Percentiles rank a stretch among this genome's conserved stretches.
These are phyloP conservation scores for Thecaphora thlaspeos DNA, from an alignment of 1,284 basidiomycete species.

Conservation along the genomic window DNA sequence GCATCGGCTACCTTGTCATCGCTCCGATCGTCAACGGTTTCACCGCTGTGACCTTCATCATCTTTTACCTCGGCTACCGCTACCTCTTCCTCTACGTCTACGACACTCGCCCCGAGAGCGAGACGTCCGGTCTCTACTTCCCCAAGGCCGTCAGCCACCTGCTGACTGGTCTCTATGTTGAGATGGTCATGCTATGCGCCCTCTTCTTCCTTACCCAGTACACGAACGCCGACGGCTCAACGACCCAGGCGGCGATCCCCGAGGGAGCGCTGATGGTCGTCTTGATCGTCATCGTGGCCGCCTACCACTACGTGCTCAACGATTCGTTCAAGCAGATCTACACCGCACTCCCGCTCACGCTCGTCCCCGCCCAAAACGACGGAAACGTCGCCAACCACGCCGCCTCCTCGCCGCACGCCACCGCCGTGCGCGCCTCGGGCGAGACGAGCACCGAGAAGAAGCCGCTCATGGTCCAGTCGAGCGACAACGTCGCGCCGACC, in stretches of 20 bases:
- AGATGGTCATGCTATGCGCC: conserved; percentile 48
- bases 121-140: conserved; percentile 94
- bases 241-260: conserved; percentile 42
- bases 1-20: conserved; percentile 74
- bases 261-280: conserved; percentile 73
- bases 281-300: conserved; percentile 74
- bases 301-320: conserved; percentile 59
- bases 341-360: conserved; percentile 43
- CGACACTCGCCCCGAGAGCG: conserved; percentile 70
- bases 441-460: conserved; percentile 44
- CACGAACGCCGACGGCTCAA: conserved; percentile 18
- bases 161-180: conserved; percentile 71
- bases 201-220: conserved; percentile 54
- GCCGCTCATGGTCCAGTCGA: conserved; percentile 1
- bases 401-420: background rate
- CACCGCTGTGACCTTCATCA: conserved; percentile 75
- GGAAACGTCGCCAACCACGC: no score
- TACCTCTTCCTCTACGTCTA: conserved; percentile 62
- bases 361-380: conserved; percentile 23
- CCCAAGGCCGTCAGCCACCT: conserved; percentile 88
- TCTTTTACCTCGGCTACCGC: conserved; percentile 72
- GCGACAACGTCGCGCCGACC: background rate
- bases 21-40: conserved; percentile 92
- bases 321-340: conserved; percentile 46
- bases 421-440: conserved; percentile 17